Percentiles rank a stretch among this genome's conserved stretches.
Conservation (phyloP, 1,284 basidiomycete genomes). For the Boletellus deceptivus region DNA sequence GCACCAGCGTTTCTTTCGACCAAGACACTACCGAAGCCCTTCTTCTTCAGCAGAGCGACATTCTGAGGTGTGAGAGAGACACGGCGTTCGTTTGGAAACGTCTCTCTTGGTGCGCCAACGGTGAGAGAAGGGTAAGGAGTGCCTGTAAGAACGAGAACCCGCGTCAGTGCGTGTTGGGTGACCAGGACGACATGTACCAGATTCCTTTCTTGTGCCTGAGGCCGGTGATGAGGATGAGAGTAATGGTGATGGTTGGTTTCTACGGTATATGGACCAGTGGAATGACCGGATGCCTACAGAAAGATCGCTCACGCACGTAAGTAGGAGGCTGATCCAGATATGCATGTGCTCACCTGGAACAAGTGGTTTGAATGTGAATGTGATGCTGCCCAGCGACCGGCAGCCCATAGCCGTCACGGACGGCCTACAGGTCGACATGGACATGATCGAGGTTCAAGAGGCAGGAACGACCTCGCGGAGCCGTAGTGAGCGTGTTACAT, state of each 20-base stretch:
- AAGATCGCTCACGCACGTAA: conserved; percentile 1
- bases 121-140: conserved; percentile 69
- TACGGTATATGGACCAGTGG: conserved; percentile 29
- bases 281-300: conserved; percentile 31
- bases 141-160: conserved; percentile 36
- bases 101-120: conserved; percentile 77
- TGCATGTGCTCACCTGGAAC: conserved; percentile 21
- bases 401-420: conserved; percentile 22
- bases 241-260: conserved; percentile 14
- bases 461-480: conserved; percentile 10
- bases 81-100: conserved; percentile 72
- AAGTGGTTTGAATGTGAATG: conserved; percentile 21
- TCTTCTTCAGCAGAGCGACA: conserved; percentile 70
- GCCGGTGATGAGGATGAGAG: conserved; percentile 7
- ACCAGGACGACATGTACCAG: conserved; percentile 20
- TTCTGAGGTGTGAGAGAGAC: conserved; percentile 81
- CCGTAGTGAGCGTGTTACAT: conserved; percentile 23
- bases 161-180: conserved; percentile 4
- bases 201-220: conserved; percentile 21
- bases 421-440: conserved; percentile 33
- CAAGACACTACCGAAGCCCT: conserved; percentile 71
- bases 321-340: not conserved
- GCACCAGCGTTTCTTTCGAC: conserved; percentile 71
- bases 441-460: conserved; percentile 31
- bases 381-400: conserved; percentile 17